phyloP scores from a whole-genome alignment of 345 rosid genomes.

The Dovyalis caffra region DNA sequence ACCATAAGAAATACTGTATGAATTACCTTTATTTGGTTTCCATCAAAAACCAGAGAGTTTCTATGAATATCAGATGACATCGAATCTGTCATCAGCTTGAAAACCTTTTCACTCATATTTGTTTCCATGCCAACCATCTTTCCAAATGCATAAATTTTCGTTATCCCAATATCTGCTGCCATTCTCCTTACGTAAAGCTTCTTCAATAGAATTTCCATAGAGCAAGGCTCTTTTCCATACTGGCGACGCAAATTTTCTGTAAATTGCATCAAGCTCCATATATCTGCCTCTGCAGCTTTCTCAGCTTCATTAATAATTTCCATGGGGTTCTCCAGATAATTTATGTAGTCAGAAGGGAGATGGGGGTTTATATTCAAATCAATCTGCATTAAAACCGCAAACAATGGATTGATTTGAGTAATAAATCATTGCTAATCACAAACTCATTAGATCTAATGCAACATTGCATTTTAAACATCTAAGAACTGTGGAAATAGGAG shows the following conservation, averaged over 20 bases:
- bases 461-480: neutral
- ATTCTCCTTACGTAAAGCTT: slow-evolving; percentile 88
- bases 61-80: slow-evolving; percentile 64
- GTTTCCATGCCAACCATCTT: slow-evolving; percentile 88
- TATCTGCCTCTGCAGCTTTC: slow-evolving; percentile 78
- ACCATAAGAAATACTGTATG: slow-evolving; percentile 1
- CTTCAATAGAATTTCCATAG: slow-evolving; percentile 88
- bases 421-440: neutral
- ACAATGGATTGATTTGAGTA: neutral
- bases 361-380: slow-evolving; percentile 73
- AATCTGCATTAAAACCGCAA: slow-evolving; percentile 42
- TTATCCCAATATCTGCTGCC: slow-evolving; percentile 95
- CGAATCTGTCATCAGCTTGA: slow-evolving; percentile 77
- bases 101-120: slow-evolving; percentile 73
- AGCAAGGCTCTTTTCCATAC: slow-evolving; percentile 84
- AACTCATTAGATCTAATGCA: neutral
- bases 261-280: slow-evolving; percentile 83
- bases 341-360: slow-evolving; percentile 90
- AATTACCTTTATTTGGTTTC: slow-evolving; percentile 75
- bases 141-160: slow-evolving; percentile 69
- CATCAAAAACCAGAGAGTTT: slow-evolving; percentile 60
- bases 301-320: slow-evolving; percentile 76
- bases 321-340: slow-evolving; percentile 80
- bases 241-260: slow-evolving; percentile 83
- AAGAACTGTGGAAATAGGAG: neutral